Conservation (phyloP, 352 stramenopile genomes). For the Phytophthora brassicae region DNA sequence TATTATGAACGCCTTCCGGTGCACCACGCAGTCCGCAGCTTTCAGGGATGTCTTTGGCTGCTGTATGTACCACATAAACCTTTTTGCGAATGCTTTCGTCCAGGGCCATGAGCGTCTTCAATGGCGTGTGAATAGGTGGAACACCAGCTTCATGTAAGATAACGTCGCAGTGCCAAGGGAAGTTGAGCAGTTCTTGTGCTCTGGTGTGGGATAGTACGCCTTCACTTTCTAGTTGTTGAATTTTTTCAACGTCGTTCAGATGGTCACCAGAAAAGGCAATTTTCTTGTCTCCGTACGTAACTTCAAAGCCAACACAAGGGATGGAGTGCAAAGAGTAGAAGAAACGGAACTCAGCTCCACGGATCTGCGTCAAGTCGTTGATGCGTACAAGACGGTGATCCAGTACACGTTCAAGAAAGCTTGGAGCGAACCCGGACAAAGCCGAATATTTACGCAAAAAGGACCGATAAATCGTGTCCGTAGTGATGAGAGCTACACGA, state of each 20-base stretch:
- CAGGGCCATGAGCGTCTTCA: slow-evolving; percentile 92
- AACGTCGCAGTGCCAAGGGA: slow-evolving; percentile 93
- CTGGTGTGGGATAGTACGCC: slow-evolving; percentile 86
- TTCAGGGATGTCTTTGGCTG: slow-evolving; percentile 76
- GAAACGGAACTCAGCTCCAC: slow-evolving; percentile 94
- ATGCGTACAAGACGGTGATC: slow-evolving; percentile 92
- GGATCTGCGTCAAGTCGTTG: slow-evolving; percentile 93
- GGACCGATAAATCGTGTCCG: slow-evolving; percentile 95
- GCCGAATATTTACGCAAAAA: slow-evolving; percentile 97
- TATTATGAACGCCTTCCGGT: slow-evolving; percentile 88
- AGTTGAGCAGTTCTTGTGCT: slow-evolving; percentile 91
- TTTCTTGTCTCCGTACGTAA: slow-evolving; percentile 91
- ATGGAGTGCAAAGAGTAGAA: slow-evolving; percentile 97
- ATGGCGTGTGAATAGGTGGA: slow-evolving; percentile 94
- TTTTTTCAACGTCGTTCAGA: slow-evolving; percentile 94
- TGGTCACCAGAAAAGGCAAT: slow-evolving; percentile 97
- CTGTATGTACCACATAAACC: slow-evolving; percentile 95
- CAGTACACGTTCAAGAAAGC: slow-evolving; percentile 91
- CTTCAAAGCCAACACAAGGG: slow-evolving; percentile 94
- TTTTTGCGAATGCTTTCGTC: slow-evolving; percentile 89
- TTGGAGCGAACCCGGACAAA: slow-evolving; percentile 90
- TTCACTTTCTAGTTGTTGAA: slow-evolving; percentile 74
- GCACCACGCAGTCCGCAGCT: slow-evolving; percentile 84
- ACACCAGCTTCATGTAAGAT: slow-evolving; percentile 95
- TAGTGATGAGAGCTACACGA: slow-evolving; percentile 94